These are phyloP conservation scores for Lolium perenne DNA, from an alignment of 176 grass and related monocot genomes.

Conservation along the genomic window DNA sequence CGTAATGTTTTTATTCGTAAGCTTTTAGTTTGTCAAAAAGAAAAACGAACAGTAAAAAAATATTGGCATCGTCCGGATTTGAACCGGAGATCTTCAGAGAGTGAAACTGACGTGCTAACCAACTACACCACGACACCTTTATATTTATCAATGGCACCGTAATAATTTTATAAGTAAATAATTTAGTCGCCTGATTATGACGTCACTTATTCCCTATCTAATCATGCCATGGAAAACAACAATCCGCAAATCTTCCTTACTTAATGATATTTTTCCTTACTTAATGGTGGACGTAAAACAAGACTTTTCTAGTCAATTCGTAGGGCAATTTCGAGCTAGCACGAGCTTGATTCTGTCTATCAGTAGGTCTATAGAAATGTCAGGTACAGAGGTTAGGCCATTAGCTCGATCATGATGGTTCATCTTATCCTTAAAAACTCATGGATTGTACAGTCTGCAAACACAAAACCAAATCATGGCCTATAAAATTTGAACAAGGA, in stretches of 20 bases:
- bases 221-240: neutral
- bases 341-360: conserved; percentile 21
- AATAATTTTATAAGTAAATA: too few species aligned
- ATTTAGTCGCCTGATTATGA: neutral
- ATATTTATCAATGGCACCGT: too few species aligned
- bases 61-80: neutral
- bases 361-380: conserved; percentile 14
- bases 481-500: neutral
- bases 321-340: conserved; percentile 37
- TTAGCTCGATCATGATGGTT: conserved; percentile 39
- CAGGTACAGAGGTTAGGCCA: conserved; percentile 12
- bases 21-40: too few species aligned
- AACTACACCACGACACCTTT: too few species aligned
- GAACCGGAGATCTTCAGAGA: too few species aligned
- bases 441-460: too few species aligned
- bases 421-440: neutral
- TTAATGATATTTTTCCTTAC: conserved; percentile 5
- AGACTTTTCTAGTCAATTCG: neutral
- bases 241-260: neutral
- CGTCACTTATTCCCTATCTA: neutral
- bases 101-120: too few species aligned
- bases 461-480: too few species aligned
- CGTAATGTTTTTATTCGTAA: too few species aligned
- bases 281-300: neutral
- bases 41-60: too few species aligned